Conservation (phyloP, 176 grass and related monocot species). For the Raddia distichophylla region DNA sequence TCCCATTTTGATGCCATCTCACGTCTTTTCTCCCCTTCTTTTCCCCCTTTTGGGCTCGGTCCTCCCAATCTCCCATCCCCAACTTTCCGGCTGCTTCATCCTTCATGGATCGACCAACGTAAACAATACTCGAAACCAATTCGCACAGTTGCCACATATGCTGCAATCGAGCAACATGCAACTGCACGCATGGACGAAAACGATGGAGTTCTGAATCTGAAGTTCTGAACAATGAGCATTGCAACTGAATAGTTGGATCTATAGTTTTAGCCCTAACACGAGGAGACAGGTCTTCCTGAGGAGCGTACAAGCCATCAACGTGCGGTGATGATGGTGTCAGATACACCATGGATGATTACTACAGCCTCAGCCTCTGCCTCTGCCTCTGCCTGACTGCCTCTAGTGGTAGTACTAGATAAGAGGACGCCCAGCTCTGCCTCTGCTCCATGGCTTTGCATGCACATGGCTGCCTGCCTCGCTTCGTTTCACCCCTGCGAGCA, state of each 20-base stretch:
- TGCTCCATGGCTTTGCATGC: conserved; percentile 20
- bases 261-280: neutral
- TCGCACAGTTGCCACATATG: neutral
- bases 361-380: neutral
- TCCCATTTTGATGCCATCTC: conserved; percentile 37
- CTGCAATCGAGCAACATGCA: too few species aligned
- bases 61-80: conserved; percentile 18
- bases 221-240: neutral
- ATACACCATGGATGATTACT: conserved; percentile 21
- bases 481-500: conserved; percentile 28
- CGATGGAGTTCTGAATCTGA: neutral
- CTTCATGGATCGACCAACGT: conserved; percentile 5
- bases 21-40: conserved; percentile 48
- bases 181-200: neutral
- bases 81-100: conserved; percentile 38
- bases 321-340: conserved; percentile 55
- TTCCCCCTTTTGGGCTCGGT: conserved; percentile 17
- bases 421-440: conserved; percentile 9
- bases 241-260: neutral
- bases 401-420: conserved; percentile 37
- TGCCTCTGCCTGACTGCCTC: conserved; percentile 14
- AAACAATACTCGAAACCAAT: neutral
- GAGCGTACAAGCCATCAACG: conserved; percentile 20
- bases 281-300: conserved; percentile 28
- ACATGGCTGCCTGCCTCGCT: conserved; percentile 36